phyloP scores from a whole-genome alignment of 2,329 filamentous ascomycete genomes.

The Sporothrix sp. region DNA sequence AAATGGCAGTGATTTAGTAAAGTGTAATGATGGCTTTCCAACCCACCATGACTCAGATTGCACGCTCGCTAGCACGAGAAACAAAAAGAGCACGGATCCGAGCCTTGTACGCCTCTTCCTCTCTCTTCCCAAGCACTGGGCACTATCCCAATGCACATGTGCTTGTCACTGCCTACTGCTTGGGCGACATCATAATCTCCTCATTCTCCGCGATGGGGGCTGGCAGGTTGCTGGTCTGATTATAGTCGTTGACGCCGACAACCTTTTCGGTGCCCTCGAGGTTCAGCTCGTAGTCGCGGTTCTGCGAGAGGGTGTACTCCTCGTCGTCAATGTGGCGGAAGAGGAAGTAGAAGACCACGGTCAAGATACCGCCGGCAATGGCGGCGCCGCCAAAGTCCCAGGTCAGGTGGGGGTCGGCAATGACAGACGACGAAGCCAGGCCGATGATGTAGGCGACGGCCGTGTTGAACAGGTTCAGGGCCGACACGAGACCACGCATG shows the following conservation, averaged over 20 bases:
- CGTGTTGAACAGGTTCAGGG: constrained; percentile 58
- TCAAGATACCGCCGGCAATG: constrained; percentile 35
- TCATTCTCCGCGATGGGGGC: constrained; percentile 22
- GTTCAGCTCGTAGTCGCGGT: constrained; percentile 23
- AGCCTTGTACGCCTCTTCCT: background rate
- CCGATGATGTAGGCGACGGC: constrained; percentile 59
- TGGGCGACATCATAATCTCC: constrained; percentile 24
- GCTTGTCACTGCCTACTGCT: constrained; percentile 19
- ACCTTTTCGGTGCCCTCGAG: constrained; percentile 16
- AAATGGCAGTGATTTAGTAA: too few relatives aligned
- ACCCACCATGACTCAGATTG: too few relatives aligned
- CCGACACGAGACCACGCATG: constrained; percentile 64
- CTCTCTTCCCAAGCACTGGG: background rate
- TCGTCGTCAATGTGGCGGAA: constrained; percentile 39
- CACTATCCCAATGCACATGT: background rate
- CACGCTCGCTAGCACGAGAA: too few relatives aligned
- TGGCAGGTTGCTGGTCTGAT: constrained; percentile 20
- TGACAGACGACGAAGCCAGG: constrained; percentile 43
- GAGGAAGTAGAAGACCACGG: constrained; percentile 36
- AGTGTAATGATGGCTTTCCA: too few relatives aligned
- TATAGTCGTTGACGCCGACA: constrained; percentile 18
- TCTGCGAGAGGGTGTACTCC: constrained; percentile 33
- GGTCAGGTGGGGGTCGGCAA: constrained; percentile 39
- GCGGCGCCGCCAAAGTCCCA: constrained; percentile 41
- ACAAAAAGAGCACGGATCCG: too few relatives aligned